phyloP scores from a whole-genome alignment of 2,329 filamentous ascomycete genomes.

The Verticillium longisporum region DNA sequence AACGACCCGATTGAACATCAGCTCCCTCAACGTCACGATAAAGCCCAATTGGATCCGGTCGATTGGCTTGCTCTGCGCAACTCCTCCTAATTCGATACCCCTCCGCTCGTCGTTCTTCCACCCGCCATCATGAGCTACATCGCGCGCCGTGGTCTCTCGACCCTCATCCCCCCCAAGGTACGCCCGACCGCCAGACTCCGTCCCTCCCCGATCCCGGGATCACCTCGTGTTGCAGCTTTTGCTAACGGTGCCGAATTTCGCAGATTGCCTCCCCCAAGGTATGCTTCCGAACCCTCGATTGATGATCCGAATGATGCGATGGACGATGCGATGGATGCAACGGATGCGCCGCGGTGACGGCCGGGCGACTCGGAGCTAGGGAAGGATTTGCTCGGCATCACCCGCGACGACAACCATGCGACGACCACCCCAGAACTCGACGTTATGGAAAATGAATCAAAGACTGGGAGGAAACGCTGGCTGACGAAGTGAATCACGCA shows the following conservation, averaged over 20 bases:
- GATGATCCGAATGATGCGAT: constrained; percentile 2
- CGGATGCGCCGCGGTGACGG: neutral
- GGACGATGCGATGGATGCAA: constrained; percentile 3
- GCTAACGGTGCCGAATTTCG: constrained; percentile 3
- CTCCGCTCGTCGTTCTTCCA: constrained; percentile 17
- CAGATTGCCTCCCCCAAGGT: constrained; percentile 81
- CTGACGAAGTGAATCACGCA: constrained; percentile 25
- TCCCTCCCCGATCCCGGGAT: constrained; percentile 7
- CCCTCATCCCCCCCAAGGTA: constrained; percentile 99
- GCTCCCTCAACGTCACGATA: constrained; percentile 5
- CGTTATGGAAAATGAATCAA: neutral
- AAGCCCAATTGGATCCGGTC: constrained; percentile 10
- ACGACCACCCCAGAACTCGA: neutral
- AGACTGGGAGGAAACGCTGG: neutral
- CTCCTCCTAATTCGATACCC: constrained; percentile 8
- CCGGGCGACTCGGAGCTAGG: neutral
- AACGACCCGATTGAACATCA: constrained; percentile 6
- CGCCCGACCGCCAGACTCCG: constrained; percentile 18
- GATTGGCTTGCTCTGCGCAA: constrained; percentile 7
- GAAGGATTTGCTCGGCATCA: constrained; percentile 6
- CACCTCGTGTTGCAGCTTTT: neutral
- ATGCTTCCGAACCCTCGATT: constrained; percentile 30
- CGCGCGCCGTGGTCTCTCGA: constrained; percentile 85
- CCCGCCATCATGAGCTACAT: constrained; percentile 82
- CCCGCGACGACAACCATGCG: neutral